Conservation (phyloP, 441 rosid genomes). For the Euphorbia schlechtendalii region DNA sequence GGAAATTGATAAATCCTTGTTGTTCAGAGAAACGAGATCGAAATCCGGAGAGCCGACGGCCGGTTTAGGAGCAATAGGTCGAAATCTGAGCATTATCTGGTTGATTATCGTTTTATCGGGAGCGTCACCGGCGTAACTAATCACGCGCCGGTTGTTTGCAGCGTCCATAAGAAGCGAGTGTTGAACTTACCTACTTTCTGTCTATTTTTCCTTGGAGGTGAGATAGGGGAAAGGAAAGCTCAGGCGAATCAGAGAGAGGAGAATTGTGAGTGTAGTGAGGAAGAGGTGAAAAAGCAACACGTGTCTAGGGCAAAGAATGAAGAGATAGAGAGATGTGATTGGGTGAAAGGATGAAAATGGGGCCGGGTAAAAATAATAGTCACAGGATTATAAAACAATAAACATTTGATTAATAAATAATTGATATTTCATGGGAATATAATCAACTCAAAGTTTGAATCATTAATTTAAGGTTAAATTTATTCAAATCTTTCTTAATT, state of each 20-base stretch:
- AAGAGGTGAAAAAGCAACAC: constrained; percentile 27
- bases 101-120: constrained; percentile 38
- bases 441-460: too few relatives aligned
- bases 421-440: too few relatives aligned
- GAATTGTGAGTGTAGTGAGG: background rate
- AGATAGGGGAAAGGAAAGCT: constrained; percentile 16
- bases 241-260: constrained; percentile 32
- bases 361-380: background rate
- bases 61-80: constrained; percentile 91
- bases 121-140: constrained; percentile 27
- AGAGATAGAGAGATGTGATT: constrained; percentile 18
- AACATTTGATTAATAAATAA: too few relatives aligned
- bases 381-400: too few relatives aligned
- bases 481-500: too few relatives aligned
- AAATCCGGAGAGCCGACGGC: constrained; percentile 26
- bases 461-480: too few relatives aligned
- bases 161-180: constrained; percentile 26
- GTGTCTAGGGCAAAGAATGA: constrained; percentile 40
- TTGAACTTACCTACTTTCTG: background rate
- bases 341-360: constrained; percentile 8
- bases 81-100: constrained; percentile 58
- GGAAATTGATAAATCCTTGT: constrained; percentile 15
- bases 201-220: background rate
- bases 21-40: constrained; percentile 11
- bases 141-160: constrained; percentile 25